phyloP scores from a whole-genome alignment of 305 asterid species.

The Monarda citriodora region DNA sequence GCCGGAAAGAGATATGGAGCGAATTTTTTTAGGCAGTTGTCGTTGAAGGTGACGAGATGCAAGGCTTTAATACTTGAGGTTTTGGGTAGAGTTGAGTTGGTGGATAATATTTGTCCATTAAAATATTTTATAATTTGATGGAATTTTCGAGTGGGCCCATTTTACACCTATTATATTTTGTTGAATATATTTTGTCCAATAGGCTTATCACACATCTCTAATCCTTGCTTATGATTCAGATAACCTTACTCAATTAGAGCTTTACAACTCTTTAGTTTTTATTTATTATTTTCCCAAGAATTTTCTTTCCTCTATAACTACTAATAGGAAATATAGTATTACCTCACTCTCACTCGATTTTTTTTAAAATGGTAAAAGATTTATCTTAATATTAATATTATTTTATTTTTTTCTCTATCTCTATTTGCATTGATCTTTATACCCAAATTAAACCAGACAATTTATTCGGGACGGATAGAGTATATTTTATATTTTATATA shows the following conservation, averaged over 20 bases:
- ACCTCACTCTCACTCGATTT: no score
- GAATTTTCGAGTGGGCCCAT: constrained; percentile 20
- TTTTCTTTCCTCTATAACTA: no score
- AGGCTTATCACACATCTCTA: constrained; percentile 9
- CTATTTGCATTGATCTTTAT: no score
- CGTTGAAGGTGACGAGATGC: constrained; percentile 5
- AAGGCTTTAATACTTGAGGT: constrained; percentile 19
- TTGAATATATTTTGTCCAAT: constrained; percentile 17
- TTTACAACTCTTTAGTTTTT: not conserved
- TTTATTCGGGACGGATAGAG: no score
- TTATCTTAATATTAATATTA: no score
- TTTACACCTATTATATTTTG: constrained; percentile 14
- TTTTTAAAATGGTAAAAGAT: no score
- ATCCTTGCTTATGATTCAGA: not conserved
- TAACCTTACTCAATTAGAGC: not conserved
- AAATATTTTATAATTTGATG: not conserved
- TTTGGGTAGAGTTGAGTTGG: constrained; percentile 12
- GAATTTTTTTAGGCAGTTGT: not conserved
- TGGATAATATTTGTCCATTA: constrained; percentile 15
- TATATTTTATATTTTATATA: no score
- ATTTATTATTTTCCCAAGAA: not conserved
- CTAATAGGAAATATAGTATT: no score
- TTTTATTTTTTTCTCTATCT: no score
- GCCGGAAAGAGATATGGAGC: not conserved
- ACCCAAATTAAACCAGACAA: no score